A percentile compares a stretch with the other conserved stretches of the same genome.
Conservation (phyloP, 1,139 yeast species). For the Candida sp. region DNA sequence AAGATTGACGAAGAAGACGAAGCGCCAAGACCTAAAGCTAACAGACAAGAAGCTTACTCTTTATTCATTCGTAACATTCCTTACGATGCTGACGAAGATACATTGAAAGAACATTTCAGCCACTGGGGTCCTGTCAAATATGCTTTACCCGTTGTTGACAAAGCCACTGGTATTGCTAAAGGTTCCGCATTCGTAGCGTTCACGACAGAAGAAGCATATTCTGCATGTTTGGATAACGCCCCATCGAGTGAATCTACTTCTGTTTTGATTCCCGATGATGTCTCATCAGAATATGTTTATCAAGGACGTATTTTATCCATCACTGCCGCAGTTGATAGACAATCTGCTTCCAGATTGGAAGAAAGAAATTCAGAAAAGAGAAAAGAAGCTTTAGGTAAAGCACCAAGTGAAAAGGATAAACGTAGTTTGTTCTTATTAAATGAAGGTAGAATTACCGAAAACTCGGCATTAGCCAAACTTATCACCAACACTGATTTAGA, state of each 20-base stretch:
- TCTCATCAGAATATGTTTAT: constrained; percentile 81
- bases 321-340: constrained; percentile 83
- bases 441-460: constrained; percentile 88
- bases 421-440: constrained; percentile 83
- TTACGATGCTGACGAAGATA: constrained; percentile 85
- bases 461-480: constrained; percentile 72
- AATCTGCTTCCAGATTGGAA: constrained; percentile 73
- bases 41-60: constrained; percentile 66
- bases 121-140: constrained; percentile 87
- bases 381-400: constrained; percentile 74
- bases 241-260: constrained; percentile 79
- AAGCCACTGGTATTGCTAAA: constrained; percentile 77
- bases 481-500: constrained; percentile 76
- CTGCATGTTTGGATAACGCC: constrained; percentile 70
- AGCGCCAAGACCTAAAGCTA: constrained; percentile 36
- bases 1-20: constrained; percentile 29
- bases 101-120: constrained; percentile 71
- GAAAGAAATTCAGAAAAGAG: constrained; percentile 74
- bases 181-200: constrained; percentile 98
- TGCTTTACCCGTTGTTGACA: constrained; percentile 92
- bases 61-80: constrained; percentile 91
- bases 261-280: constrained; percentile 87
- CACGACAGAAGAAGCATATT: constrained; percentile 54
- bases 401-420: constrained; percentile 75
- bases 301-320: constrained; percentile 89